Evolutionary conservation across 2,329 filamentous ascomycete genomes (phyloP).

Genomic region (Metarhizium humberi): DNA sequence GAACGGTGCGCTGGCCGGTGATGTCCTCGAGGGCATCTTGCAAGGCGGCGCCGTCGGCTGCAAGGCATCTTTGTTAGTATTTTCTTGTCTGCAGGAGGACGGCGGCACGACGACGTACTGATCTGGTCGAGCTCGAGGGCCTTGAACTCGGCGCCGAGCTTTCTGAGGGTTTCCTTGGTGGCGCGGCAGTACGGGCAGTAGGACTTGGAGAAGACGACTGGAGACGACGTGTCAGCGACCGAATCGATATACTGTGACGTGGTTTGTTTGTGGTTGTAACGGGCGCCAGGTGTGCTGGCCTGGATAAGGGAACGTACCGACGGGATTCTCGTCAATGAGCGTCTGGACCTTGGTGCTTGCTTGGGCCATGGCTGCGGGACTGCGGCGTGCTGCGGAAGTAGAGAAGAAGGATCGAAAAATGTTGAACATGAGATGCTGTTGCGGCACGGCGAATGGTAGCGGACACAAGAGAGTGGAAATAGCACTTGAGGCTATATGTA

Average conservation of each 20-base stretch:
- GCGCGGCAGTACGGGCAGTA: slow-evolving; percentile 89
- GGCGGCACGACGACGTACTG: slow-evolving; percentile 41
- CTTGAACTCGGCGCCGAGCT: slow-evolving; percentile 62
- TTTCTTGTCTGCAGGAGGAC: too few relatives aligned
- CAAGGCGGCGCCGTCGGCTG: slow-evolving; percentile 74
- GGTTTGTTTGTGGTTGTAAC: neutral
- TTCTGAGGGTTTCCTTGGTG: slow-evolving; percentile 65
- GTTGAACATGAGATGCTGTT: slow-evolving; percentile 37
- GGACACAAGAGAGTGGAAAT: neutral
- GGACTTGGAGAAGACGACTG: slow-evolving; percentile 92
- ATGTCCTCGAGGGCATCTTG: slow-evolving; percentile 77
- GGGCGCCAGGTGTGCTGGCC: too few relatives aligned
- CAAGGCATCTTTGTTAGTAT: neutral
- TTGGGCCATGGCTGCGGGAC: slow-evolving; percentile 66
- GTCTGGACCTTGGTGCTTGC: slow-evolving; percentile 74
- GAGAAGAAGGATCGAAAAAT: slow-evolving; percentile 66
- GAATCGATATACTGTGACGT: neutral
- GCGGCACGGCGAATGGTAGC: neutral
- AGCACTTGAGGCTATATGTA: neutral
- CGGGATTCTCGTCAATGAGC: slow-evolving; percentile 82
- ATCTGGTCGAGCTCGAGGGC: slow-evolving; percentile 71
- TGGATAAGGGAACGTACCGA: slow-evolving; percentile 46
- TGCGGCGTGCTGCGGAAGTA: slow-evolving; percentile 35
- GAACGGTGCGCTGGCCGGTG: slow-evolving; percentile 78
- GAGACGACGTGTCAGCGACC: neutral